Percentiles rank a stretch among this genome's conserved stretches.
Evolutionary conservation across 306 rosid species (phyloP).

Genomic region (Bauhinia variegata): DNA sequence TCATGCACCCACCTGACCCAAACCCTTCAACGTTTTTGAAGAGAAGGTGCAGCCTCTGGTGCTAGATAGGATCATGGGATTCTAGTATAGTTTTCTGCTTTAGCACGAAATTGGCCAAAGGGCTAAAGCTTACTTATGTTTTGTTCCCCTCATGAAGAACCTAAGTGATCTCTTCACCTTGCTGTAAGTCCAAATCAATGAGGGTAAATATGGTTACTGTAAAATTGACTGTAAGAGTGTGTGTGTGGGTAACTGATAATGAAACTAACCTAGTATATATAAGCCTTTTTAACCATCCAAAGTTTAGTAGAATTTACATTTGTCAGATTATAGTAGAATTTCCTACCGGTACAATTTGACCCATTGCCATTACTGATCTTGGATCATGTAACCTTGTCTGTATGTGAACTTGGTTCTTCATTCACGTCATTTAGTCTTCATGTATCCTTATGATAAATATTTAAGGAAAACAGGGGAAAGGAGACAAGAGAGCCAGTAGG

Average conservation of each 20-base stretch:
- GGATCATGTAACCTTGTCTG: neutral
- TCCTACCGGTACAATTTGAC: neutral
- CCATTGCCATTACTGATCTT: constrained; percentile 17
- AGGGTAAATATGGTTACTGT: constrained; percentile 1
- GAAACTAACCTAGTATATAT: constrained; percentile 27
- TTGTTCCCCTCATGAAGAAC: neutral
- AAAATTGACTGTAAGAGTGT: constrained; percentile 24
- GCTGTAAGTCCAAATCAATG: constrained; percentile 21
- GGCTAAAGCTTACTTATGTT: constrained; percentile 19
- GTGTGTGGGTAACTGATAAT: constrained; percentile 33
- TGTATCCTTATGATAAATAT: too few species aligned
- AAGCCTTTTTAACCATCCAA: constrained; percentile 30
- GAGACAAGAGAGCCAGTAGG: too few species aligned
- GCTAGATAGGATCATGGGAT: constrained; percentile 29
- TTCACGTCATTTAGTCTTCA: neutral
- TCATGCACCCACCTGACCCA: constrained; percentile 72
- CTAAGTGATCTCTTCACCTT: constrained; percentile 12
- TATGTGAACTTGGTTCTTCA: neutral
- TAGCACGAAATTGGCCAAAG: neutral
- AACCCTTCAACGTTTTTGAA: constrained; percentile 61
- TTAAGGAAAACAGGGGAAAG: too few species aligned
- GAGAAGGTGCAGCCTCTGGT: constrained; percentile 54
- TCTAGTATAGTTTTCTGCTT: constrained; percentile 29
- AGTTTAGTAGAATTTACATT: neutral
- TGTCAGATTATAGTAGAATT: constrained; percentile 18